Percentiles rank a stretch among this genome's conserved stretches.
Evolutionary conservation across 331 rosid genomes (phyloP).

Genomic region (Telfairia occidentalis): DNA sequence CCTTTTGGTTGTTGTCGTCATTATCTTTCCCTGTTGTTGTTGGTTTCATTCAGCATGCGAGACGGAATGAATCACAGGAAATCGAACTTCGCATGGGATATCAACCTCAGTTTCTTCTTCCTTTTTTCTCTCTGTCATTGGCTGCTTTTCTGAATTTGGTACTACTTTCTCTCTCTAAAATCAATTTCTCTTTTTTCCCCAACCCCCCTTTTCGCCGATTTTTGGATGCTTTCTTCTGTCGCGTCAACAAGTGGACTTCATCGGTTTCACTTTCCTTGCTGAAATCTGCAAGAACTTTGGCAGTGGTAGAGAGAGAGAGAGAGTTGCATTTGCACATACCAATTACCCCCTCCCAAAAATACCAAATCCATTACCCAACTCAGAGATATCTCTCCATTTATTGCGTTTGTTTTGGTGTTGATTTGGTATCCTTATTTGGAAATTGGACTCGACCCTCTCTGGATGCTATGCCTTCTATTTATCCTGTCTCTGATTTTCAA

Average conservation of each 20-base stretch:
- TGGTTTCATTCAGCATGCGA: neutral
- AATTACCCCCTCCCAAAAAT: slow-evolving; percentile 2
- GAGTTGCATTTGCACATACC: neutral
- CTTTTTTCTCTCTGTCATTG: neutral
- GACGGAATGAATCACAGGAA: neutral
- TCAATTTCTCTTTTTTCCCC: neutral
- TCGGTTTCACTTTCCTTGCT: neutral
- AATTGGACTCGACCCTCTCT: neutral
- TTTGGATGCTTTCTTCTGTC: slow-evolving; percentile 1
- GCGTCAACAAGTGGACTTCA: neutral
- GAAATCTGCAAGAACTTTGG: slow-evolving; percentile 2
- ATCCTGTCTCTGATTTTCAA: slow-evolving; percentile 6
- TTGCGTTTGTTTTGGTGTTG: slow-evolving; percentile 15
- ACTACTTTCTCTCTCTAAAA: neutral
- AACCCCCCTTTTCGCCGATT: neutral
- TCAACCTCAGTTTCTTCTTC: neutral
- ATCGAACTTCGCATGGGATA: neutral
- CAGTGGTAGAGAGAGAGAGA: neutral
- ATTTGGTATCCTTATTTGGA: slow-evolving; percentile 15
- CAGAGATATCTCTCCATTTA: slow-evolving; percentile 12
- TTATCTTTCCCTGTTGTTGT: neutral
- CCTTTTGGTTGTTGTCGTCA: neutral
- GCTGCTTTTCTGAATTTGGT: neutral
- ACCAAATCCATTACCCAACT: slow-evolving; percentile 11
- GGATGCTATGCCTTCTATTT: slow-evolving; percentile 7